Base-by-base conservation (phyloP, 208 protist species). In the Crithidia sp. region DNA sequence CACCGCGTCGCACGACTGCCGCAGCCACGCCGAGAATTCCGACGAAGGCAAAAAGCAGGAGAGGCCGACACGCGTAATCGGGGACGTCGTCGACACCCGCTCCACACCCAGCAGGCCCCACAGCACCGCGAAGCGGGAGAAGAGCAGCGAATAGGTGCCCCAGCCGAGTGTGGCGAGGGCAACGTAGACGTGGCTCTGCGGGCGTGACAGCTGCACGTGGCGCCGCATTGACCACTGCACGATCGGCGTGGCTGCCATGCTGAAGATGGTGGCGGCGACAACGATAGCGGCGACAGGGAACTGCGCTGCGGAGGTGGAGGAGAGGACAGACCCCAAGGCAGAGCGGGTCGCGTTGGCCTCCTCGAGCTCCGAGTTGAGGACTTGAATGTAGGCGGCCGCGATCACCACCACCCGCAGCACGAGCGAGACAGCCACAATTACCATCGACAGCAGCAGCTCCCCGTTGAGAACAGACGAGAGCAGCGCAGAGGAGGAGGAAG, bases 81-180 rank as follows among this genome's bases (percentile, higher is more conserved):
- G 69, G 8, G 69, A 74, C 40, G 60, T 74, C 2, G 14, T 40
- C 0, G 69, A 19, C 44, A 81, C 28, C 17, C 74, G 54, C 58
- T 75, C 62, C 74, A 64, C 17, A 9, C 71, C 62, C 60, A 71
- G 56, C 63, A 75, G 9, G 37, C 72, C 76, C 55, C 53, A 71
- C 73, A 79, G 74, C 49, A 76, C 71, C 39, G 85, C 7, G n/a
- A 62, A 74, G 69, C 76, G 71, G 10, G 79, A 67, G 44, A 85
- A 36, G 54, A 82, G 68, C 37, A 81, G 44, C 14, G 73, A 60
- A 68, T 89, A 94, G 19, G 82, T 45, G 41, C 79, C 62, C 89
- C 89, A 95, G 37, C 82, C 89, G 36, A 92, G 67, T n/a, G 85
- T 86, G 47, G 88, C 82, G 58, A 91, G 72, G 0, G 83, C 81